These are phyloP conservation scores for Boletus subcaerulescens DNA, from an alignment of 768 basidiomycete genomes.

Conservation along the genomic window DNA sequence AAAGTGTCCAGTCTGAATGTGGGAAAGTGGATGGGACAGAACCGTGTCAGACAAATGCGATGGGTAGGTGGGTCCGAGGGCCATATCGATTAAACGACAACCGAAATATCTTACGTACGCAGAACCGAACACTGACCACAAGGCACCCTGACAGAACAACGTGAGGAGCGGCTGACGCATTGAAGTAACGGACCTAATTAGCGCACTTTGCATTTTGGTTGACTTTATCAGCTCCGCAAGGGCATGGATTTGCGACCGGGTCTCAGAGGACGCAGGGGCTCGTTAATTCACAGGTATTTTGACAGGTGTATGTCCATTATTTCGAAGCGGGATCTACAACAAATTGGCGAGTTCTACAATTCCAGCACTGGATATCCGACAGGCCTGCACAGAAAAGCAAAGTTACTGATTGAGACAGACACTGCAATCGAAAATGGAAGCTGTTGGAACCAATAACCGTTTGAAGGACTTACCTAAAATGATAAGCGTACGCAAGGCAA, in stretches of 20 bases:
- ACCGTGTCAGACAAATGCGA: constrained; percentile 31
- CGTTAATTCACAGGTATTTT: constrained; percentile 12
- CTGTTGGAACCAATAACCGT: constrained; percentile 6
- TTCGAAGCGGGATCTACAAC: constrained; percentile 26
- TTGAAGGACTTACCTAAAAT: constrained; percentile 27
- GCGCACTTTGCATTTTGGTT: constrained; percentile 32
- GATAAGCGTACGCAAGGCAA: constrained; percentile 12
- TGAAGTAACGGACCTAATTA: constrained; percentile 31
- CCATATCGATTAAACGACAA: constrained; percentile 38
- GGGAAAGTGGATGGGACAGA: constrained; percentile 32
- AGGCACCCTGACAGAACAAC: constrained; percentile 31
- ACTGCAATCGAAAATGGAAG: constrained; percentile 21
- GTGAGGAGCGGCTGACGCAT: constrained; percentile 26
- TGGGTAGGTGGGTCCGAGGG: constrained; percentile 37
- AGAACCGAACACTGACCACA: constrained; percentile 28
- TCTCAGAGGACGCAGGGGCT: constrained; percentile 26
- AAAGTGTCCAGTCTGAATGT: constrained; percentile 29
- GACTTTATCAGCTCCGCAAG: constrained; percentile 30
- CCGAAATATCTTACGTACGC: constrained; percentile 35
- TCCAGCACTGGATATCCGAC: constrained; percentile 20
- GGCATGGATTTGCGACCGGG: constrained; percentile 24
- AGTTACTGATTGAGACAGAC: constrained; percentile 18
- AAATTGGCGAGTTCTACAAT: constrained; percentile 22
- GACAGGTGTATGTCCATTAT: constrained; percentile 27
- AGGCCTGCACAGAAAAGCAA: constrained; percentile 16